Evolutionary conservation across 495 filamentous ascomycete species (phyloP).

Genomic region (Trichoderma reesei): DNA sequence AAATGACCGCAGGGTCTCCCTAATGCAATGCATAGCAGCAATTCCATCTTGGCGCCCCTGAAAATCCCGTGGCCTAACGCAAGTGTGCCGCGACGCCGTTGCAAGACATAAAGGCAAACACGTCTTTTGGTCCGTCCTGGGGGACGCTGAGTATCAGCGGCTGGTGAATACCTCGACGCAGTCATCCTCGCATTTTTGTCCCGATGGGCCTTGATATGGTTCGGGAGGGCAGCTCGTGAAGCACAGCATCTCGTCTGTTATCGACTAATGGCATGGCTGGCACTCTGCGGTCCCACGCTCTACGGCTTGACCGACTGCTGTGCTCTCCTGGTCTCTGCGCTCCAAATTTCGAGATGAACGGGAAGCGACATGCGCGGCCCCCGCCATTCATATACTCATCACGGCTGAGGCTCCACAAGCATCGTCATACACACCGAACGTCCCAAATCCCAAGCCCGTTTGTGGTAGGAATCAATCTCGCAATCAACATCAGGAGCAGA

Average conservation of each 20-base stretch:
- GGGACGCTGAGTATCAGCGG: too few species aligned
- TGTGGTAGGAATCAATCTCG: not conserved
- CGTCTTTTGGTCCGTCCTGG: not conserved
- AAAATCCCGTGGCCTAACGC: not conserved
- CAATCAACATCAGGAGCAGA: not conserved
- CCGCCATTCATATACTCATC: not conserved
- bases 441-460: not conserved
- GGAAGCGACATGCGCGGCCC: not conserved
- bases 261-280: not conserved
- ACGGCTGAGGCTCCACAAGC: not conserved
- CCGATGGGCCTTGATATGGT: not conserved
- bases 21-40: conserved; percentile 1
- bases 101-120: not conserved
- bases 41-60: conserved; percentile 1
- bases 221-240: not conserved
- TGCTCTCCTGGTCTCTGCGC: not conserved
- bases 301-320: conserved; percentile 3
- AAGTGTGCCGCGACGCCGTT: not conserved
- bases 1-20: conserved; percentile 2
- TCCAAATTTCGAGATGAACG: not conserved
- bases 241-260: not conserved
- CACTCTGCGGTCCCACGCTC: not conserved
- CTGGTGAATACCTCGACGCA: too few species aligned
- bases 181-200: not conserved
- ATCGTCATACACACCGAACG: not conserved